Conservation (phyloP, 2,329 filamentous ascomycete genomes). For the Fusarium euwallaceae region DNA sequence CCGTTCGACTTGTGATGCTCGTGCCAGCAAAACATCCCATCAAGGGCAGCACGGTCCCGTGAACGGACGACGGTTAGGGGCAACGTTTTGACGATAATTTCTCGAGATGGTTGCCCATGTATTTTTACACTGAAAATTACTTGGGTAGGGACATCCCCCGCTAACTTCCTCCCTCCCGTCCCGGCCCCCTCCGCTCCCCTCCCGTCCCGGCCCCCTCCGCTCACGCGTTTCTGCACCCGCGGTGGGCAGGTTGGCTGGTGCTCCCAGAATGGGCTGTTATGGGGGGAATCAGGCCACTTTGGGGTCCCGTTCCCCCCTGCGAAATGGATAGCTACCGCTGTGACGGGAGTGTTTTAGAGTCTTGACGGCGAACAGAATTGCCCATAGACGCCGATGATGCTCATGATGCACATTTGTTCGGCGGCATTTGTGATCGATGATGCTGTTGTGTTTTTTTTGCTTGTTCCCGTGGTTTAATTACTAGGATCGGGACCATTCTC, state of each 20-base stretch:
- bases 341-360: not conserved
- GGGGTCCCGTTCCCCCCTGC: not conserved
- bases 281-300: slow-evolving; percentile 41
- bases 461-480: slow-evolving; percentile 3
- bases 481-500: slow-evolving; percentile 6
- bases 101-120: slow-evolving; percentile 36
- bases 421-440: not conserved
- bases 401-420: slow-evolving; percentile 16
- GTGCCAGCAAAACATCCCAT: slow-evolving; percentile 36
- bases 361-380: not conserved
- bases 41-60: slow-evolving; percentile 14
- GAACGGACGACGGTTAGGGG: slow-evolving; percentile 34
- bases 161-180: slow-evolving; percentile 27
- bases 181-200: slow-evolving; percentile 46
- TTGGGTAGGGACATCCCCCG: not conserved
- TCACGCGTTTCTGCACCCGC: slow-evolving; percentile 42
- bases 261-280: slow-evolving; percentile 44
- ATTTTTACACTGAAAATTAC: not conserved
- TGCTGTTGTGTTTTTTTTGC: slow-evolving; percentile 1
- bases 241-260: slow-evolving; percentile 29
- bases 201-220: slow-evolving; percentile 46
- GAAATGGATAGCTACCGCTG: slow-evolving; percentile 4
- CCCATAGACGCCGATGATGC: not conserved
- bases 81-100: slow-evolving; percentile 43
- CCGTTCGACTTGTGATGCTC: slow-evolving; percentile 11